These are phyloP conservation scores for Sugiyamaella sp. DNA, from an alignment of 1,139 yeast species.

Conservation along the genomic window DNA sequence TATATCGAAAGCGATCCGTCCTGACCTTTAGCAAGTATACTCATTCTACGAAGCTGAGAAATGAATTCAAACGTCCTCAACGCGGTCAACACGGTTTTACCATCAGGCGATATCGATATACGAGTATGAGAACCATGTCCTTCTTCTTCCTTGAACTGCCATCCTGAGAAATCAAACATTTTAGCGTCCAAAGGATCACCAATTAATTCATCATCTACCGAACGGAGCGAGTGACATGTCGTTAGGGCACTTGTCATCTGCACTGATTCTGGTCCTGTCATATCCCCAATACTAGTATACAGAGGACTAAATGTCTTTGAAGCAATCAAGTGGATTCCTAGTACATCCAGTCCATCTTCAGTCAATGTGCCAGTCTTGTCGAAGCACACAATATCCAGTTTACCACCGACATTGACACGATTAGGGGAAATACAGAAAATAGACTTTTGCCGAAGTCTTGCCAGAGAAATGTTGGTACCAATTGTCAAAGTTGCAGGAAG, in stretches of 20 bases:
- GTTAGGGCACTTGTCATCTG: conserved; percentile 54
- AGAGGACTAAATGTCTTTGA: conserved; percentile 45
- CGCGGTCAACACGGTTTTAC: conserved; percentile 53
- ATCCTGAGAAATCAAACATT: conserved; percentile 87
- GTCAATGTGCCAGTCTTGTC: conserved; percentile 98
- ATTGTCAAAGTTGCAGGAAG: conserved; percentile 95
- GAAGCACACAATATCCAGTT: conserved; percentile 84
- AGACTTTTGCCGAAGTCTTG: conserved; percentile 64
- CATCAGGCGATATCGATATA: conserved; percentile 37
- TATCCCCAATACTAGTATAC: conserved; percentile 15
- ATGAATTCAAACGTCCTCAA: conserved; percentile 81
- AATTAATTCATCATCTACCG: conserved; percentile 73
- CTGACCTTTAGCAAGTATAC: conserved; percentile 63
- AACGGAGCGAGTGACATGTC: conserved; percentile 83
- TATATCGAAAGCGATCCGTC: conserved; percentile 49
- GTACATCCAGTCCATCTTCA: conserved; percentile 91
- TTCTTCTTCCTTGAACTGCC: conserved; percentile 72
- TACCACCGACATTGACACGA: conserved; percentile 92
- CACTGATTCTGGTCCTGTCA: conserved; percentile 2
- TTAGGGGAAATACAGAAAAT: conserved; percentile 94
- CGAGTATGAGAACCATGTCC: conserved; percentile 49
- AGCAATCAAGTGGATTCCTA: conserved; percentile 72
- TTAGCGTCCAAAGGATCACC: conserved; percentile 94
- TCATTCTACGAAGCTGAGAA: conserved; percentile 86
- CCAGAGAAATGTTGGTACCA: conserved; percentile 90